Percentiles rank a stretch among this genome's conserved stretches.
Conservation (phyloP, 1,139 yeast species). For the Lodderomyces theae region DNA sequence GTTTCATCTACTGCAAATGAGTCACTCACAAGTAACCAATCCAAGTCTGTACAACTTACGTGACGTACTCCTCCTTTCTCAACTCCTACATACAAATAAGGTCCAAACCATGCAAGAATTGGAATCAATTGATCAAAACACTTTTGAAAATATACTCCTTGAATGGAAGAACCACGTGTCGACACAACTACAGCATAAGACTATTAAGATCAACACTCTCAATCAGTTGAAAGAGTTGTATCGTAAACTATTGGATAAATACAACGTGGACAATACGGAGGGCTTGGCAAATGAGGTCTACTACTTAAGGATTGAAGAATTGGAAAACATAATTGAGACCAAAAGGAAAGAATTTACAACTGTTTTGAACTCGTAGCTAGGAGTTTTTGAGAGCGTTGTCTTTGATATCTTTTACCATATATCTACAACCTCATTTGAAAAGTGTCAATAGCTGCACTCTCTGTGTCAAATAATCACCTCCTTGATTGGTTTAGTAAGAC, state of each 20-base stretch:
- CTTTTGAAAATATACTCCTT: constrained; percentile 10
- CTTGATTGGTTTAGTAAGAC: too few species aligned
- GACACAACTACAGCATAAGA: constrained; percentile 14
- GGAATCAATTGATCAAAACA: constrained; percentile 12
- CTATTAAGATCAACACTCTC: constrained; percentile 14
- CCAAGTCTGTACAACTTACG: constrained; percentile 16
- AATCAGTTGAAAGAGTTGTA: constrained; percentile 19
- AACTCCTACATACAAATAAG: constrained; percentile 20
- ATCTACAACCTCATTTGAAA: too few species aligned
- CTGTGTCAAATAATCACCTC: too few species aligned
- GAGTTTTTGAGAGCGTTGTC: too few species aligned
- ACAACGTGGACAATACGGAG: constrained; percentile 18
- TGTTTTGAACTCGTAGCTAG: constrained; percentile 4
- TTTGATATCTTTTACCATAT: too few species aligned
- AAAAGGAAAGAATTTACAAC: constrained; percentile 14
- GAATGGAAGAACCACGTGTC: constrained; percentile 19
- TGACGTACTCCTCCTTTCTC: constrained; percentile 19
- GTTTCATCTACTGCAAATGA: too few species aligned
- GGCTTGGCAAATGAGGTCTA: constrained; percentile 22
- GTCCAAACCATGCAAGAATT: constrained; percentile 11
- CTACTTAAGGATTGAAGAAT: constrained; percentile 18
- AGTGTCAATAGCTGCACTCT: too few species aligned
- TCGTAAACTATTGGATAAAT: constrained; percentile 13
- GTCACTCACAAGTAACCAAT: constrained; percentile 8
- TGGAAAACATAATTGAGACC: constrained; percentile 14